phyloP scores from a whole-genome alignment of 2,329 filamentous ascomycete genomes.

The Alternaria ventricosa region DNA sequence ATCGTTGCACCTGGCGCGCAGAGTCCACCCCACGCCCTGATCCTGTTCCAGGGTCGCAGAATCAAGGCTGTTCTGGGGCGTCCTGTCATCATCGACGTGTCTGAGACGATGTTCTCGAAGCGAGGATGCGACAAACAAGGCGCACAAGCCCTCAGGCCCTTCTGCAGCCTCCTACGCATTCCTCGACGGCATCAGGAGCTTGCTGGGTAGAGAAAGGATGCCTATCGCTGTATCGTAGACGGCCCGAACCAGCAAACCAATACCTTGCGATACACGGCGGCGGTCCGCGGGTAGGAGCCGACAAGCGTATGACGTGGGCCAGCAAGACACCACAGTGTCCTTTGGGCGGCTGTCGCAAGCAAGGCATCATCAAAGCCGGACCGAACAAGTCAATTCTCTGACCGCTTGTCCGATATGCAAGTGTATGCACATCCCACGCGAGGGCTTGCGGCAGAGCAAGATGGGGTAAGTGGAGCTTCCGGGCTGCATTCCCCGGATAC shows the following conservation, averaged over 20 bases:
- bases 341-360: constrained; percentile 15
- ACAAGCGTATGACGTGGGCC: constrained; percentile 17
- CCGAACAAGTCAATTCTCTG: constrained; percentile 26
- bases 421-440: constrained; percentile 29
- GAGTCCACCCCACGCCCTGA: constrained; percentile 41
- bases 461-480: constrained; percentile 32
- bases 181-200: constrained; percentile 8
- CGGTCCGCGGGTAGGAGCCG: constrained; percentile 12
- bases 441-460: constrained; percentile 22
- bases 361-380: constrained; percentile 11
- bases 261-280: neutral
- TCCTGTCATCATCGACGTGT: constrained; percentile 20
- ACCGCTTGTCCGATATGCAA: constrained; percentile 29
- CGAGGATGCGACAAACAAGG: constrained; percentile 15
- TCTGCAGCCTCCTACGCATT: constrained; percentile 19
- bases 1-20: constrained; percentile 37
- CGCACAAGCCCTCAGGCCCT: constrained; percentile 1
- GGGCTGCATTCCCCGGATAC: constrained; percentile 34
- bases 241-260: constrained; percentile 22
- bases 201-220: constrained; percentile 2
- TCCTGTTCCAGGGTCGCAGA: constrained; percentile 16
- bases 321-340: constrained; percentile 12
- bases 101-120: constrained; percentile 5
- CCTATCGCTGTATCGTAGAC: constrained; percentile 16
- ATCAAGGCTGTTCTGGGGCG: constrained; percentile 22